Conservation (phyloP, 345 rosid species). For the Linum tenue region DNA sequence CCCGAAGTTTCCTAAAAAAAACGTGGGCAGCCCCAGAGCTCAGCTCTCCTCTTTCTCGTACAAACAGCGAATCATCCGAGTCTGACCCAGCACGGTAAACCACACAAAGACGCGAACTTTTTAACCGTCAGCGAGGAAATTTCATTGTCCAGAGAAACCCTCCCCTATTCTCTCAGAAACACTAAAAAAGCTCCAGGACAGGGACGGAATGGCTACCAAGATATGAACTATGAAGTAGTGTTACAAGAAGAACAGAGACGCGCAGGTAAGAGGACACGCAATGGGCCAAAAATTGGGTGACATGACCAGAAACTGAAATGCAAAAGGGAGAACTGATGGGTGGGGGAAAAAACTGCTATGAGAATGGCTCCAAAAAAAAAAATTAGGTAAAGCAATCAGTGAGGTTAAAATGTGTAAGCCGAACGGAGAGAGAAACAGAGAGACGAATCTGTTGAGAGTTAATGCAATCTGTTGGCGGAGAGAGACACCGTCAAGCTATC, state of each 20-base stretch:
- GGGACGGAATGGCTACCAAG: not conserved
- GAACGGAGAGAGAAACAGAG: too few relatives aligned
- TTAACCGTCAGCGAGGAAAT: slow-evolving; percentile 14
- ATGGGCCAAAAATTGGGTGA: slow-evolving; percentile 7
- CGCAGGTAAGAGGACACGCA: not conserved
- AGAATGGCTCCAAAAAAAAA: not conserved
- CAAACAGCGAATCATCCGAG: slow-evolving; percentile 15
- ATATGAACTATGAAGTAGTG: not conserved
- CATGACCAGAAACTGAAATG: slow-evolving; percentile 17
- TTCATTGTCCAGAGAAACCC: slow-evolving; percentile 8
- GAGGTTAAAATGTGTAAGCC: too few relatives aligned
- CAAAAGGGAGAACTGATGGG: slow-evolving; percentile 8
- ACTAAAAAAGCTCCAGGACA: not conserved
- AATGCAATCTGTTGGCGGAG: too few relatives aligned
- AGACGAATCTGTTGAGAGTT: too few relatives aligned
- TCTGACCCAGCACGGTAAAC: slow-evolving; percentile 22
- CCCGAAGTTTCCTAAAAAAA: slow-evolving; percentile 18
- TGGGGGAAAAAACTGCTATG: not conserved
- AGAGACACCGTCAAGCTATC: too few relatives aligned
- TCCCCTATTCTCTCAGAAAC: slow-evolving; percentile 5
- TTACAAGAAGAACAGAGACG: not conserved
- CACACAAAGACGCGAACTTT: slow-evolving; percentile 15
- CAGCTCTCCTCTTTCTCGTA: not conserved
- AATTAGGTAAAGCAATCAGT: too few relatives aligned
- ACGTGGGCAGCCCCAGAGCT: slow-evolving; percentile 9